Evolutionary conservation across 1,284 basidiomycete species (phyloP).

Genomic region (Malassezia sp.): DNA sequence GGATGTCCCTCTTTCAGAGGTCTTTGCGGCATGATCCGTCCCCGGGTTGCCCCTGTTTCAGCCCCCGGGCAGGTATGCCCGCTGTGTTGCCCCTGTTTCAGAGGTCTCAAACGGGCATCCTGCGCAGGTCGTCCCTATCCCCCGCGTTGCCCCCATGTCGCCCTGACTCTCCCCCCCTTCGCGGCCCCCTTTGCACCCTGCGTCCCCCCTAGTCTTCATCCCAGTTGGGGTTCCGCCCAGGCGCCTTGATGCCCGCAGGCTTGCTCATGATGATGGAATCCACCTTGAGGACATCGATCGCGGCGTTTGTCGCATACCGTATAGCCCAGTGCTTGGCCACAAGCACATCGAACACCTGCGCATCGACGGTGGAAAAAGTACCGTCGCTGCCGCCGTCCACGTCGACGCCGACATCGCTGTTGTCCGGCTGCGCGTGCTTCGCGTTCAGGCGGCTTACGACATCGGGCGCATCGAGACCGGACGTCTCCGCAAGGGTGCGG

Average conservation of each 20-base stretch:
- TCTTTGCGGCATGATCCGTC: too few relatives aligned
- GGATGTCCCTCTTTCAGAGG: too few relatives aligned
- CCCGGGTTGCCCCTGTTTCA: too few relatives aligned
- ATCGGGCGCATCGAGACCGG: conserved; percentile 86
- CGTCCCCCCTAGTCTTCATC: conserved; percentile 40
- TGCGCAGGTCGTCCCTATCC: too few relatives aligned
- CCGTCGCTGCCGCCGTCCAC: conserved; percentile 55
- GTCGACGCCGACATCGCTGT: conserved; percentile 69
- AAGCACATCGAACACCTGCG: conserved; percentile 57
- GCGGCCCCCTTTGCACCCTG: too few relatives aligned
- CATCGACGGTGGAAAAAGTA: conserved; percentile 24
- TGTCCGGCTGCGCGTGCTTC: conserved; percentile 59
- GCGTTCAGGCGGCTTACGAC: conserved; percentile 77
- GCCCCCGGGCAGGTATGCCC: too few relatives aligned
- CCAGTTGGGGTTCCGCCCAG: conserved; percentile 44
- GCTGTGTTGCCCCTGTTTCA: too few relatives aligned
- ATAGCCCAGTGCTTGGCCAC: conserved; percentile 83
- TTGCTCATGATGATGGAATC: conserved; percentile 85
- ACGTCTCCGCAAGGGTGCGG: conserved; percentile 87
- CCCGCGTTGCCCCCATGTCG: too few relatives aligned
- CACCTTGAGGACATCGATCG: conserved; percentile 81
- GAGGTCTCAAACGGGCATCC: too few relatives aligned
- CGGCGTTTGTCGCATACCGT: conserved; percentile 79
- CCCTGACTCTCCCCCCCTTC: too few relatives aligned
- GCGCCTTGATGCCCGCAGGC: conserved; percentile 46